Conservation (phyloP, 208 protist species). For the Crithidia thermophila region DNA sequence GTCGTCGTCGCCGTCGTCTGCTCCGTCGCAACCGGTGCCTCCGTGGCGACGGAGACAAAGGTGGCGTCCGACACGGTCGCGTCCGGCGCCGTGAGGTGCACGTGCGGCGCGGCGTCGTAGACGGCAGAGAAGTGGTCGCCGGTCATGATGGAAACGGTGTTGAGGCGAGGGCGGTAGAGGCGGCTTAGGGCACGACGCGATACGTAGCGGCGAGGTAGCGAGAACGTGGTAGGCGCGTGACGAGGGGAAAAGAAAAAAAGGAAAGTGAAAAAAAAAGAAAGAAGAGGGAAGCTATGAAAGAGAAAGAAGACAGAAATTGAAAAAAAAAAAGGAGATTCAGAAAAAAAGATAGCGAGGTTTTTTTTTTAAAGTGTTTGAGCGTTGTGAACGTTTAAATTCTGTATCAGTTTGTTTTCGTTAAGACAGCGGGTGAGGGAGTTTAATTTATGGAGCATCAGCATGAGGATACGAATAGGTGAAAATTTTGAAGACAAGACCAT, state of each 20-base stretch:
- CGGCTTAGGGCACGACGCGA: constrained; percentile 13
- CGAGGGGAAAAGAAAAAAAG: no score
- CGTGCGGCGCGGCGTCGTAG: not conserved
- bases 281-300: not conserved
- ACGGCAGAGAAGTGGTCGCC: constrained; percentile 1
- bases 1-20: constrained; percentile 7
- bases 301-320: no score
- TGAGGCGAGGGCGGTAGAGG: not conserved
- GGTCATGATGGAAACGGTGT: constrained; percentile 12
- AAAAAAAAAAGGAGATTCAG: not conserved
- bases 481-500: no score
- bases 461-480: no score
- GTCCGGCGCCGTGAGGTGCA: not conserved
- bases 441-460: no score
- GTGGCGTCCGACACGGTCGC: not conserved
- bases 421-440: no score
- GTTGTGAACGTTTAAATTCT: not conserved
- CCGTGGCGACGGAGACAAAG: constrained; percentile 34
- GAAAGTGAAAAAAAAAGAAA: not conserved
- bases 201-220: constrained; percentile 7
- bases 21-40: constrained; percentile 59
- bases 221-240: constrained; percentile 22
- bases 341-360: not conserved
- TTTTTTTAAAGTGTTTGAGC: no score
- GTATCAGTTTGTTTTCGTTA: no score